Conservation (phyloP, 2,329 filamentous ascomycete species). For the Pyricularia pennisetigena region DNA sequence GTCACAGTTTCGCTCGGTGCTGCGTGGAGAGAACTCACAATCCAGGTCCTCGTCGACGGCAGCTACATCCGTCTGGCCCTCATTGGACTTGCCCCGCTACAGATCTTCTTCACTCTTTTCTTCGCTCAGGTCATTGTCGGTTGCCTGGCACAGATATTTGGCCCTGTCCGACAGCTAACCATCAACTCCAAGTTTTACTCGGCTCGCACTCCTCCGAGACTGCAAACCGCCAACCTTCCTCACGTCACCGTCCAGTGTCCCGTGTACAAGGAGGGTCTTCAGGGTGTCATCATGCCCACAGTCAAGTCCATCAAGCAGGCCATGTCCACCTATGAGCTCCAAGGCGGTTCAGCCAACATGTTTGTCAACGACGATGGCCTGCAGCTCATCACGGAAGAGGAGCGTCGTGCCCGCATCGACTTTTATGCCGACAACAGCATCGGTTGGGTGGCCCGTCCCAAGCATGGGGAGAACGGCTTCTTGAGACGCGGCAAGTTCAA, state of each 20-base stretch:
- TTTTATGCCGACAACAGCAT: conserved; percentile 62
- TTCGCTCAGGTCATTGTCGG: conserved; percentile 72
- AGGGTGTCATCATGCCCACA: conserved; percentile 65
- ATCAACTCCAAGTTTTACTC: conserved; percentile 78
- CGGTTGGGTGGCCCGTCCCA: conserved; percentile 58
- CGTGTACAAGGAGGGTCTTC: conserved; percentile 77
- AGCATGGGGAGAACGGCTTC: conserved; percentile 54
- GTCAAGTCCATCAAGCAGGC: conserved; percentile 69
- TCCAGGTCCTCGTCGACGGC: conserved; percentile 57
- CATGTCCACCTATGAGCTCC: conserved; percentile 67
- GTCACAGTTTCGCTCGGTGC: conserved; percentile 59
- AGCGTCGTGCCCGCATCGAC: conserved; percentile 52
- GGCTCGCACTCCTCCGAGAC: conserved; percentile 53
- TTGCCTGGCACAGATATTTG: conserved; percentile 65
- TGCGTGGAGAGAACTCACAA: conserved; percentile 58
- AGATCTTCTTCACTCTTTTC: conserved; percentile 75
- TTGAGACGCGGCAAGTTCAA: conserved; percentile 55
- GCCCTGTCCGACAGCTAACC: conserved; percentile 62
- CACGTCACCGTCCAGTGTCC: conserved; percentile 79
- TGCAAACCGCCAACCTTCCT: conserved; percentile 48
- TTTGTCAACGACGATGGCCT: conserved; percentile 70
- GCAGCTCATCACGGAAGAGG: conserved; percentile 54
- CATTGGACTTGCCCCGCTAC: conserved; percentile 55
- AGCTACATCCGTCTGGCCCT: conserved; percentile 55
- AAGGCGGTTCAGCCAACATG: conserved; percentile 69